Conservation (phyloP, 176 grass and related monocot genomes). For the Bothriochloa decipiens region DNA sequence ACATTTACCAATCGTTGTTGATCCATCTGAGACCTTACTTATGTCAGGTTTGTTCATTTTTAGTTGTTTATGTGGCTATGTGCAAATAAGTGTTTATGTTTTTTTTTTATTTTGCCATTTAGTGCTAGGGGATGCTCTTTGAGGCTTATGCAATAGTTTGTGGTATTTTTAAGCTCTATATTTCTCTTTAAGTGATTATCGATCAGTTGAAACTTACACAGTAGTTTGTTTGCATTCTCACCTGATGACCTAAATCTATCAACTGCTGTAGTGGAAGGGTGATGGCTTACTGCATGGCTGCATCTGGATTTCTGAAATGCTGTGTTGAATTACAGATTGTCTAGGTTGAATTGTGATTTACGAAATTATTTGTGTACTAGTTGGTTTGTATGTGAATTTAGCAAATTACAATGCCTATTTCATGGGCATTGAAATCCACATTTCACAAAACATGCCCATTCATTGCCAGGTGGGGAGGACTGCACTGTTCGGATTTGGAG, state of each 20-base stretch:
- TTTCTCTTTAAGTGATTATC: background rate
- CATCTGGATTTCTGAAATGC: constrained; percentile 23
- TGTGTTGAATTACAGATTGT: constrained; percentile 16
- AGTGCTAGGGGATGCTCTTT: background rate
- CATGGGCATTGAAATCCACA: constrained; percentile 25
- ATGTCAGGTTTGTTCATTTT: constrained; percentile 68
- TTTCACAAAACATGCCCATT: constrained; percentile 19
- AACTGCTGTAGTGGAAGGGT: background rate
- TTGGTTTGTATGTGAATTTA: constrained; percentile 9
- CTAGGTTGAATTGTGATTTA: background rate
- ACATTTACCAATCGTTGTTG: constrained; percentile 67
- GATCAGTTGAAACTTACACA: background rate
- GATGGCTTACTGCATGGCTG: constrained; percentile 15
- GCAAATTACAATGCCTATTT: constrained; percentile 5
- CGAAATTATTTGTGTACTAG: constrained; percentile 1
- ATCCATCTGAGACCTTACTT: constrained; percentile 91
- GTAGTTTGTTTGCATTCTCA: background rate
- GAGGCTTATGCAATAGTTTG: background rate
- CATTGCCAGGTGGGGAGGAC: constrained; percentile 78
- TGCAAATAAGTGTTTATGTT: background rate
- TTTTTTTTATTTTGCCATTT: background rate
- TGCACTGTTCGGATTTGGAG: constrained; percentile 73
- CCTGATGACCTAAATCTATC: background rate
- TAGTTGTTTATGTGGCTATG: background rate
- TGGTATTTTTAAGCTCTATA: background rate